Evolutionary conservation across 2,329 filamentous ascomycete genomes (phyloP), one percentile per base, ranked within the genome.

Genomic region (Rhynchosporium secalis): DNA sequence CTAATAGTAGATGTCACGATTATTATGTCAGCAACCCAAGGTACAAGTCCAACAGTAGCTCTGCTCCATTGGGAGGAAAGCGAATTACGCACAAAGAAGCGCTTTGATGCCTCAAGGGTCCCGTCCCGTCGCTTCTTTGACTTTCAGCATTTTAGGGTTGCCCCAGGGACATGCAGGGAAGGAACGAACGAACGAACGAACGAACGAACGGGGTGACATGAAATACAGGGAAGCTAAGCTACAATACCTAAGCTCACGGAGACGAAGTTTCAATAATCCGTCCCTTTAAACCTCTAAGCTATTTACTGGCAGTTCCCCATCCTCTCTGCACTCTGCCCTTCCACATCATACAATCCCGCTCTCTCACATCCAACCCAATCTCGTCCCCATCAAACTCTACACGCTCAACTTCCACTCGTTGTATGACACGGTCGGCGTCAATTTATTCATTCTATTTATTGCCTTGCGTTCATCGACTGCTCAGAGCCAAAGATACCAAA

Each of bases 321-420:
- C 20, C 20, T 20, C 20, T 20, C 20, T 20, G 20, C 20, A 20
- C 20, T 20, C 20, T 20, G 20, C 20, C 56, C 20, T 26, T 29
- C 41, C n/a, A 47, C 28, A 28, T 43, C 33, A 28, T 36, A 9
- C 43, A 13, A 26, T 45, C 43, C 20, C 43, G 20, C 43, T 26
- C 45, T 47, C 33, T 36, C 41, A 33, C 56, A 40, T 33, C 38
- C 57, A 43, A 28, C 28, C 10, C 57, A 33, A 15, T 36, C 10
- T 12, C 33, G 41, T 45, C 41, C 15, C 36, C 51, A 48, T 48
- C 46, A 5, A 10, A 48, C 7, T 48, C 12, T 49, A 15, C 55
- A 47, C 26, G 9, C 38, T 26, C 20, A 45, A 3, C 31, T 46
- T 54, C 47, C 48, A 54, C 58, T 38, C 48, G 48, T 60, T 60